phyloP scores from a whole-genome alignment of 2,329 filamentous ascomycete species.

The Teratosphaeria gauchensis region DNA sequence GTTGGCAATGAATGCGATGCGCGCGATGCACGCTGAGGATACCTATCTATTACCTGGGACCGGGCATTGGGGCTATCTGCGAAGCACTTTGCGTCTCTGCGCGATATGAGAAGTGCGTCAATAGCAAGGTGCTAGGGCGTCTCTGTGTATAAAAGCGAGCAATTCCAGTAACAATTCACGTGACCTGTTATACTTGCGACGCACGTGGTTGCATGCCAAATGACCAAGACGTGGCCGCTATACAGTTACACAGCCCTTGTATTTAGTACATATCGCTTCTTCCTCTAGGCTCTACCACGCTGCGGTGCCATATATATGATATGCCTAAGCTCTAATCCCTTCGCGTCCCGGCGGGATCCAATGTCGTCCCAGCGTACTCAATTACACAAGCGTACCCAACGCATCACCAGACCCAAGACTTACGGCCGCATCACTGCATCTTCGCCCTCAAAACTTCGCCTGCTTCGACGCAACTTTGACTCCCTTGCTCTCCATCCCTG shows the following conservation, averaged over 20 bases:
- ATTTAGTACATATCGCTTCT: background rate
- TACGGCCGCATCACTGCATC: background rate
- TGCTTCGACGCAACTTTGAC: slow-evolving; percentile 27
- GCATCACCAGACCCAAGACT: too few relatives aligned
- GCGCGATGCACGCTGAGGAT: background rate
- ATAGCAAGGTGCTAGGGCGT: background rate
- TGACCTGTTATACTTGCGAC: background rate
- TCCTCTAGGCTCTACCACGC: background rate
- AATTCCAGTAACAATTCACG: background rate
- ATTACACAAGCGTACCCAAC: background rate
- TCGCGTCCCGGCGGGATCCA: background rate
- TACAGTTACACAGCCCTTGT: background rate
- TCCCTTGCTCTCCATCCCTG: slow-evolving; percentile 33
- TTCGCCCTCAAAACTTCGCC: slow-evolving; percentile 9
- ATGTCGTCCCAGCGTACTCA: background rate
- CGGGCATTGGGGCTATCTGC: background rate
- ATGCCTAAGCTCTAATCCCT: background rate
- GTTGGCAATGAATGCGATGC: background rate
- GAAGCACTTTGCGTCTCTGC: background rate
- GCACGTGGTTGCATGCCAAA: background rate
- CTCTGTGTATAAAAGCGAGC: background rate
- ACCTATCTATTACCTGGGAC: background rate
- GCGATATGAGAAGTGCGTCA: background rate
- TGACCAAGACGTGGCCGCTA: background rate
- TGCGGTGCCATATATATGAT: background rate